Evolutionary conservation across 495 filamentous ascomycete species (phyloP), one percentile per base, ranked within the genome.

Genomic region (Hypoxylon crocopeplum): DNA sequence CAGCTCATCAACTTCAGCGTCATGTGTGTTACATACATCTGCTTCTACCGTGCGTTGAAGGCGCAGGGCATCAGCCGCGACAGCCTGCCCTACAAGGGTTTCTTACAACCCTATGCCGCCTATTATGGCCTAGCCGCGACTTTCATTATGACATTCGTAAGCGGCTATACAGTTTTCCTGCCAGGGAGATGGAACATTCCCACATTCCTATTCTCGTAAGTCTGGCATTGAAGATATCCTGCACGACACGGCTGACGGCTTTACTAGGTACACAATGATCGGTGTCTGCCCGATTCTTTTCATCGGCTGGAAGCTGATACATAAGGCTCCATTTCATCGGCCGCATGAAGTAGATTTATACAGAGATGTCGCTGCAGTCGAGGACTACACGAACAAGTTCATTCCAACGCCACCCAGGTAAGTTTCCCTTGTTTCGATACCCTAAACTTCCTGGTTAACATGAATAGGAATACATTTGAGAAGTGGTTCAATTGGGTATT

Each of bases 1-100:
- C 89, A 92, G 71, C 75, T 93, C 13, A 91, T 94, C 73, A 91
- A 92, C 67, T 91, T 85, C 72, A 80, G 77, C 30, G 85, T 86
- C 19, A 85, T 89, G 48, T 82, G 81, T 24, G 83, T 84, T 59
- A 89, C 88, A 3, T 94, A 88, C 69, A 76, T 91, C 54, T 77
- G 83, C n/a, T 94, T 90, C 72, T 79, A 86, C 54, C 83, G 82
- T 24, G 89, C 88, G 1, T 72, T 87, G 22, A 73, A 86, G 38
- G 86, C 82, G 0, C 90, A 94, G 62, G 88, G 88, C 2, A 75
- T 93, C 20, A 77, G 80, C 12, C 75, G 88, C 3, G 73, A 83
- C 12, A 72, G 72, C 4, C 70, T 93, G 36, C 90, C 89, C 0
- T 90, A 91, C 66, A 83, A 79, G 45, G 84, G 82, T 3, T 75